These are phyloP conservation scores for Neoarthrinium moseri DNA, from an alignment of 2,329 filamentous ascomycete genomes.

Conservation along the genomic window DNA sequence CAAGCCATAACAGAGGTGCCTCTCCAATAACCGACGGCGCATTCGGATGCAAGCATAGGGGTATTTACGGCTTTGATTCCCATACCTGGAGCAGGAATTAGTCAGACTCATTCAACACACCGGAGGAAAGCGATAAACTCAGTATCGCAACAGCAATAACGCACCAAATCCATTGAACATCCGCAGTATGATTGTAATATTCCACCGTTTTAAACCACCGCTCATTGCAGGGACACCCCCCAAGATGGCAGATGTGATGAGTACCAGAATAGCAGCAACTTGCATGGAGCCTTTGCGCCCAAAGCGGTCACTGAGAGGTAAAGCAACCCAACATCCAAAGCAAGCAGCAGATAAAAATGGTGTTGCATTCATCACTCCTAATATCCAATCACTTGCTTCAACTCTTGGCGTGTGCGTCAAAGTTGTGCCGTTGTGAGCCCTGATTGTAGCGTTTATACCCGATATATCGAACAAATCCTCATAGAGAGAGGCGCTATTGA, in stretches of 20 bases:
- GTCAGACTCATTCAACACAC: conserved; percentile 6
- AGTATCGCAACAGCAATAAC: neutral
- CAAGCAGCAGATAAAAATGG: too few relatives aligned
- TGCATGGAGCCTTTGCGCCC: conserved; percentile 39
- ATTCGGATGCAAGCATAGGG: conserved; percentile 45
- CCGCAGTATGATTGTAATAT: neutral
- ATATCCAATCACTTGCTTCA: too few relatives aligned
- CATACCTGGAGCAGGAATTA: conserved; percentile 42
- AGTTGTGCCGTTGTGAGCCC: too few relatives aligned
- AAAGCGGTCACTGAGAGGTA: conserved; percentile 40
- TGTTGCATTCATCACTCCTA: too few relatives aligned
- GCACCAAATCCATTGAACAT: conserved; percentile 9
- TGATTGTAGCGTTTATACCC: too few relatives aligned
- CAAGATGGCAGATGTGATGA: conserved; percentile 30
- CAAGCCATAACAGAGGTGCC: conserved; percentile 45
- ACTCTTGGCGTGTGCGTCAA: too few relatives aligned
- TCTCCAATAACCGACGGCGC: conserved; percentile 45
- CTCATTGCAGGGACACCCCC: neutral
- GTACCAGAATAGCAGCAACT: conserved; percentile 35
- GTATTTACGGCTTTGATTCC: conserved; percentile 48
- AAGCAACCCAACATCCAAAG: conserved; percentile 36
- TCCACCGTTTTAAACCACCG: neutral
- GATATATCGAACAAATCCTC: too few relatives aligned
- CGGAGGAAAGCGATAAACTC: neutral
- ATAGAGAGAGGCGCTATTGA: too few relatives aligned